Evolutionary conservation across 352 stramenopile genomes (phyloP).

Genomic region (Pythium myriotylum): DNA sequence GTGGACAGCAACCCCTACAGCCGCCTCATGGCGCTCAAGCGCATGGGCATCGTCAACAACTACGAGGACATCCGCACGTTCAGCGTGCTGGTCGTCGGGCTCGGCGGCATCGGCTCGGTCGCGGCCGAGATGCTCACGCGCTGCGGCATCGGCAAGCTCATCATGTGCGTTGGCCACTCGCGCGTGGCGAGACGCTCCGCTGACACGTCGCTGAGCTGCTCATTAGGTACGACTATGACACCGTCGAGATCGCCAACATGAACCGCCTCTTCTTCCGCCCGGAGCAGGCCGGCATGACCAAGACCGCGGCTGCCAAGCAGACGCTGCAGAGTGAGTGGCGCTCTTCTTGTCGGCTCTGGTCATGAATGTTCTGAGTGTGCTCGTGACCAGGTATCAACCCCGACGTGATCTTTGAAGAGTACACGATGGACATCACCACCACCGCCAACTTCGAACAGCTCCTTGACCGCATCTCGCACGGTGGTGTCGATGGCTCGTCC

Average conservation of each 20-base stretch:
- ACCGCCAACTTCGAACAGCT: constrained; percentile 86
- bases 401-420: constrained; percentile 87
- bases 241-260: constrained; percentile 91
- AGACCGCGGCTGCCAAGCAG: constrained; percentile 86
- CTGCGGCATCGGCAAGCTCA: constrained; percentile 89
- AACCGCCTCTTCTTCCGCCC: constrained; percentile 91
- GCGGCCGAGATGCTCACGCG: constrained; percentile 90
- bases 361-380: too few species aligned
- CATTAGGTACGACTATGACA: constrained; percentile 87
- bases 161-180: constrained; percentile 41
- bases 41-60: constrained; percentile 90
- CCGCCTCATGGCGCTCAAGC: constrained; percentile 89
- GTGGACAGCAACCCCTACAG: constrained; percentile 90
- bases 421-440: constrained; percentile 88
- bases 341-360: background rate
- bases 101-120: constrained; percentile 87
- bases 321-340: constrained; percentile 72
- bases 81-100: constrained; percentile 80
- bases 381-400: constrained; percentile 76
- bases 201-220: background rate
- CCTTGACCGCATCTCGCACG: constrained; percentile 72
- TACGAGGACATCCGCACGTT: constrained; percentile 87
- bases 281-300: constrained; percentile 85
- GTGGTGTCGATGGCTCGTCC: constrained; percentile 53
- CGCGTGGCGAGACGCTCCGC: background rate